phyloP scores from a whole-genome alignment of 2,329 filamentous ascomycete species.

The Penicillium concentricum region DNA sequence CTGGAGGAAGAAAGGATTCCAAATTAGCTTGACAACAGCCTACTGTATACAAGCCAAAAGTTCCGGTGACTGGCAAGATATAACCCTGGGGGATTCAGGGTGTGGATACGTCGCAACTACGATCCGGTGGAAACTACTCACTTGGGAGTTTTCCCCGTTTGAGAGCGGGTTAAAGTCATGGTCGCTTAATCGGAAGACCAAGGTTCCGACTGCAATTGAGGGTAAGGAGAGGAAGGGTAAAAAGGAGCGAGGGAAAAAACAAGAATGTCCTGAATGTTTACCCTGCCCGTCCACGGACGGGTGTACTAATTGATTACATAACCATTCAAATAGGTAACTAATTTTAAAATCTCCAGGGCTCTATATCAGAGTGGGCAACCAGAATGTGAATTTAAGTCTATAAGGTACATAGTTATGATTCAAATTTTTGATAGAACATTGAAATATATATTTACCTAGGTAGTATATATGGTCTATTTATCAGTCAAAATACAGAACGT shows the following conservation, averaged over 20 bases:
- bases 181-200: conserved; percentile 19
- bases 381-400: too few species aligned
- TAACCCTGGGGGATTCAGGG: conserved; percentile 10
- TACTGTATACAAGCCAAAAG: background rate
- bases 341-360: background rate
- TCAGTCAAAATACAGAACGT: too few species aligned
- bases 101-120: conserved; percentile 15
- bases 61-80: conserved; percentile 9
- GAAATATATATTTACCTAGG: too few species aligned
- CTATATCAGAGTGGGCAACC: too few species aligned
- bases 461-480: too few species aligned
- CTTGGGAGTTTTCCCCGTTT: conserved; percentile 53
- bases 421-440: too few species aligned
- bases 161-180: conserved; percentile 52
- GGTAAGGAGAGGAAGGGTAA: background rate
- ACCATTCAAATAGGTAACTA: background rate
- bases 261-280: conserved; percentile 21
- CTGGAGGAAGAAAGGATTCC: conserved; percentile 32
- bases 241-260: conserved; percentile 10
- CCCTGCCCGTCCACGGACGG: background rate
- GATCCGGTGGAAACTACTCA: conserved; percentile 34
- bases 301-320: conserved; percentile 6
- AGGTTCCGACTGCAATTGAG: conserved; percentile 17
- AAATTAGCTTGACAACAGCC: conserved; percentile 5
- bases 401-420: too few species aligned